Evolutionary conservation across 495 filamentous ascomycete genomes (phyloP).

Genomic region (Neurospora tetrasperma): DNA sequence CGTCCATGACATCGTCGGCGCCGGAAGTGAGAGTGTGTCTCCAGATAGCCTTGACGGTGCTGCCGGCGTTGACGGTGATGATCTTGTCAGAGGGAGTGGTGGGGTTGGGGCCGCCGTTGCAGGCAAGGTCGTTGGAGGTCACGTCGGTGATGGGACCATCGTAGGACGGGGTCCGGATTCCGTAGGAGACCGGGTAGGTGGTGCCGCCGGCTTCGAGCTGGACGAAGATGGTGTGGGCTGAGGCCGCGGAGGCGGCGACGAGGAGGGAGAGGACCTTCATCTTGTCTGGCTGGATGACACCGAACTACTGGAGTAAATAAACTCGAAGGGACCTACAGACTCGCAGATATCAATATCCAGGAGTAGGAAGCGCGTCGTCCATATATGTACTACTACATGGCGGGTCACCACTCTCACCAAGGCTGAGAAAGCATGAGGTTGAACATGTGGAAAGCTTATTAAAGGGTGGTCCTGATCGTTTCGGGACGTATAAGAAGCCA

Average conservation of each 20-base stretch:
- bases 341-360: neutral
- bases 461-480: neutral
- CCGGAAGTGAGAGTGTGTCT: constrained; percentile 39
- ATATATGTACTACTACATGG: neutral
- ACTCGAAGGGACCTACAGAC: neutral
- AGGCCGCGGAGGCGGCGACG: constrained; percentile 25
- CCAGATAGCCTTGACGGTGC: constrained; percentile 39
- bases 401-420: neutral
- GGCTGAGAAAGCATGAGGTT: neutral
- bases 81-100: constrained; percentile 32
- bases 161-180: constrained; percentile 29
- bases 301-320: neutral
- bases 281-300: neutral
- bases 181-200: constrained; percentile 26
- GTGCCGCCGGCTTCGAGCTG: constrained; percentile 33
- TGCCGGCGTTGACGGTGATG: constrained; percentile 41
- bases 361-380: neutral
- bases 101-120: constrained; percentile 49
- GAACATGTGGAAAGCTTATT: neutral
- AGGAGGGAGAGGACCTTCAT: constrained; percentile 23
- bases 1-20: constrained; percentile 37
- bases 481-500: neutral
- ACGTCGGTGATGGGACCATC: constrained; percentile 45
- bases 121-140: constrained; percentile 36
- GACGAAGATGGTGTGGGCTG: constrained; percentile 47